These are phyloP conservation scores for Nectriaceae sp. DNA, from an alignment of 2,329 filamentous ascomycete species.

Conservation along the genomic window DNA sequence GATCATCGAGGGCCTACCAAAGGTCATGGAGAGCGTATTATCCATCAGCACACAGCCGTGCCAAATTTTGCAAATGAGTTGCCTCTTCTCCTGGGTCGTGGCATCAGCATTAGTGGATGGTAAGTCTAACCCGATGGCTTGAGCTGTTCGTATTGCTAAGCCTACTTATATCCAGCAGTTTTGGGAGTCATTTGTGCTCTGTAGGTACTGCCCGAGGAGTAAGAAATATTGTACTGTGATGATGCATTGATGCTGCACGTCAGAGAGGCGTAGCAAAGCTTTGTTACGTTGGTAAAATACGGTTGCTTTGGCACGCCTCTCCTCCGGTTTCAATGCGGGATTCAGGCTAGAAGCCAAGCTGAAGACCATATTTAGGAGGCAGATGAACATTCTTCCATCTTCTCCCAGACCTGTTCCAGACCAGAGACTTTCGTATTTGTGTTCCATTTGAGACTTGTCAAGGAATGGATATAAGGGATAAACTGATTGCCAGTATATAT, in stretches of 20 bases:
- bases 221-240: not conserved
- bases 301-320: not conserved
- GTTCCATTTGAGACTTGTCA: not conserved
- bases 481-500: not conserved
- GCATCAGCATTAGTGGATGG: not conserved
- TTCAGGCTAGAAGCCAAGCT: not conserved
- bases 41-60: conserved; percentile 2
- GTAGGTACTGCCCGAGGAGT: not conserved
- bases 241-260: not conserved
- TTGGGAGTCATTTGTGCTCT: not conserved
- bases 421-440: not conserved
- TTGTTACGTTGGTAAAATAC: not conserved
- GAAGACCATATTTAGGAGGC: not conserved
- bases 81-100: not conserved
- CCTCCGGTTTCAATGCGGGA: not conserved
- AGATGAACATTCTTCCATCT: not conserved
- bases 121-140: not conserved
- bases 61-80: not conserved
- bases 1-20: not conserved
- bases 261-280: not conserved
- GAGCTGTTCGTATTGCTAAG: not conserved
- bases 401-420: not conserved
- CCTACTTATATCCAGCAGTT: not conserved
- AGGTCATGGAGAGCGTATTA: not conserved
- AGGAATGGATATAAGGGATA: conserved; percentile 1